Evolutionary conservation across 1,284 basidiomycete genomes (phyloP).

Genomic region (Hymenochaete sp.): DNA sequence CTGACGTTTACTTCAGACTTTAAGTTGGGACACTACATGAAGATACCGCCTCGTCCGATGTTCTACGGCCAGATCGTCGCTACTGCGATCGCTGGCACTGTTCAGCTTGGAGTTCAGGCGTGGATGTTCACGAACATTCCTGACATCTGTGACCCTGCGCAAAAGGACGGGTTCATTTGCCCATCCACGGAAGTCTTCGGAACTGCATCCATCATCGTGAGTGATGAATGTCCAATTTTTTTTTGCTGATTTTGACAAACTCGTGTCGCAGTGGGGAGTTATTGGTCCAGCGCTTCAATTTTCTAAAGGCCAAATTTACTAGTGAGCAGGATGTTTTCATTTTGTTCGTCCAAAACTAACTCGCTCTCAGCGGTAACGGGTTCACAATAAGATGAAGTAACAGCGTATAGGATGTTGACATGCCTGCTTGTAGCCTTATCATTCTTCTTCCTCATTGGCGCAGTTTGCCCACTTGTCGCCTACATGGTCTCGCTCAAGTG

Average conservation of each 20-base stretch:
- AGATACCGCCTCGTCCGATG: conserved; percentile 32
- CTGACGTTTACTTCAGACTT: conserved; percentile 30
- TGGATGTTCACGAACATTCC: conserved; percentile 37
- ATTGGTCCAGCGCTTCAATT: conserved; percentile 36
- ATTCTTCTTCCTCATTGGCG: conserved; percentile 42
- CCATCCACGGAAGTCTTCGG: conserved; percentile 30
- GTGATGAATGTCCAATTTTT: conserved; percentile 18
- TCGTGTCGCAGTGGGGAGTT: conserved; percentile 25
- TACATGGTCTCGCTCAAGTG: conserved; percentile 36
- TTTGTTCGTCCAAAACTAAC: background rate
- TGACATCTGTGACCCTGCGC: conserved; percentile 27
- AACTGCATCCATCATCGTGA: conserved; percentile 31
- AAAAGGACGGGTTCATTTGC: conserved; percentile 32
- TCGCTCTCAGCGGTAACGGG: conserved; percentile 6
- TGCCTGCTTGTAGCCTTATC: conserved; percentile 22
- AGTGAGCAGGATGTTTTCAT: conserved; percentile 17
- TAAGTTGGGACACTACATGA: conserved; percentile 34
- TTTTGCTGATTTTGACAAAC: background rate
- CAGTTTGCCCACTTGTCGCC: conserved; percentile 33
- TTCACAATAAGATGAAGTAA: too few species aligned
- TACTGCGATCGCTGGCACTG: conserved; percentile 34
- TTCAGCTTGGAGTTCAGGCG: conserved; percentile 33
- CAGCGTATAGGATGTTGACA: background rate
- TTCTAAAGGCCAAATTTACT: conserved; percentile 29
- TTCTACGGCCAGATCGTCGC: conserved; percentile 34